Percentiles rank a stretch among this genome's conserved stretches.
Conservation (phyloP, 2,329 filamentous ascomycete genomes). For the Teratosphaeria nubilosa region DNA sequence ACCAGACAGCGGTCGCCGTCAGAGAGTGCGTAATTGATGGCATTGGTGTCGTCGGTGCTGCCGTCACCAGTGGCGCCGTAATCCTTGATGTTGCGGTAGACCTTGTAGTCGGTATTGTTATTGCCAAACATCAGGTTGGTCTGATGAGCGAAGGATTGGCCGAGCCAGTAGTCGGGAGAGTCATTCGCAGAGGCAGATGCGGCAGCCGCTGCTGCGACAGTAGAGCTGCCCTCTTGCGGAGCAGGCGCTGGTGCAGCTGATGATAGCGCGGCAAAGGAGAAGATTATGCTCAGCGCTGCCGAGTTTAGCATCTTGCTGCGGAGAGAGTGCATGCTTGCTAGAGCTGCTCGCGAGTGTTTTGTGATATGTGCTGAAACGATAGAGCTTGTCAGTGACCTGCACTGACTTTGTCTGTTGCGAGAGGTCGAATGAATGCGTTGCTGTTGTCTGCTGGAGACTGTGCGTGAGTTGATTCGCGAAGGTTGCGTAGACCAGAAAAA, state of each 20-base stretch:
- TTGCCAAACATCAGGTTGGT: conserved; percentile 60
- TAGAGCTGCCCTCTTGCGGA: conserved; percentile 7
- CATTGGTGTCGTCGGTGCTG: conserved; percentile 49
- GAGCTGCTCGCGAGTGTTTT: not conserved
- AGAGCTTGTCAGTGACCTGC: conserved; percentile 8
- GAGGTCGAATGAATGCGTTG: not conserved
- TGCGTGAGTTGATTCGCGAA: not conserved
- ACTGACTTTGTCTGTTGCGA: conserved; percentile 2
- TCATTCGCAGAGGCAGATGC: not conserved
- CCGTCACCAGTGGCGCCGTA: conserved; percentile 46
- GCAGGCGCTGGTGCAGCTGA: conserved; percentile 8
- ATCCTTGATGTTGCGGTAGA: conserved; percentile 41
- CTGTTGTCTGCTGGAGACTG: not conserved
- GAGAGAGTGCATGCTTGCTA: conserved; percentile 14
- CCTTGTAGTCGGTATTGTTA: conserved; percentile 48
- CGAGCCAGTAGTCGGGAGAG: conserved; percentile 58
- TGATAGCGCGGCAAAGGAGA: conserved; percentile 12
- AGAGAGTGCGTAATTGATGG: conserved; percentile 37
- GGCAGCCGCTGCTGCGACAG: conserved; percentile 16
- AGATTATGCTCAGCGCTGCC: conserved; percentile 20
- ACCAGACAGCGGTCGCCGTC: conserved; percentile 45
- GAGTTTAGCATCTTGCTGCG: conserved; percentile 17
- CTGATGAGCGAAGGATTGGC: conserved; percentile 49
- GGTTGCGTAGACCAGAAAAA: not conserved
- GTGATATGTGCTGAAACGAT: conserved; percentile 2